These are phyloP conservation scores for Magnusiomyces suaveolens DNA, from an alignment of 1,139 yeast genomes.

Conservation along the genomic window DNA sequence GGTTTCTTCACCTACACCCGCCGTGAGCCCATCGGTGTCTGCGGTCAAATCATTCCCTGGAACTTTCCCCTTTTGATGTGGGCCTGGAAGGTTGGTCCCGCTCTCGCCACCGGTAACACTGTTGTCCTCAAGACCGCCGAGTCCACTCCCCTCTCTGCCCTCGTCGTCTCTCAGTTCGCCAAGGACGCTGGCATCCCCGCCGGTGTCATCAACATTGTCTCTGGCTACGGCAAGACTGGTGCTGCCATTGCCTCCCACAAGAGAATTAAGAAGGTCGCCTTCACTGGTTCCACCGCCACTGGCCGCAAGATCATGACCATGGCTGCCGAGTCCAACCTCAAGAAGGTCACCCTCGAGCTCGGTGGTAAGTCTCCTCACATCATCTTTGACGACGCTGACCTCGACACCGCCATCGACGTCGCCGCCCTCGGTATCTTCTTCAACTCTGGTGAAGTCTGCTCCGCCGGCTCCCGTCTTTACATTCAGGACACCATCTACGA, in stretches of 20 bases:
- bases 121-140: too few relatives aligned
- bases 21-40: conserved; percentile 68
- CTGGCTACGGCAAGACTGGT: too few relatives aligned
- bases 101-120: conserved; percentile 73
- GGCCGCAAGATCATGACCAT: conserved; percentile 68
- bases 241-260: too few relatives aligned
- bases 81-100: conserved; percentile 82
- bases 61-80: conserved; percentile 76
- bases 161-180: too few relatives aligned
- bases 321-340: conserved; percentile 59
- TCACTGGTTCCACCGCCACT: conserved; percentile 78
- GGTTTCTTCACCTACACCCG: conserved; percentile 53
- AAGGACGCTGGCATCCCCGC: too few relatives aligned
- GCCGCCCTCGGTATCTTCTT: conserved; percentile 54
- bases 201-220: too few relatives aligned
- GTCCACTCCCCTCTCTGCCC: too few relatives aligned
- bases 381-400: conserved; percentile 61
- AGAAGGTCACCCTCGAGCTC: conserved; percentile 71
- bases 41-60: too few relatives aligned
- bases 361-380: conserved; percentile 83
- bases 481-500: conserved; percentile 70
- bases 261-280: too few relatives aligned
- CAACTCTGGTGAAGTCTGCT: conserved; percentile 81
- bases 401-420: conserved; percentile 49
- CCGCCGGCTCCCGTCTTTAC: conserved; percentile 74